Percentiles rank a stretch among this genome's conserved stretches.
Evolutionary conservation across 2,329 filamentous ascomycete species (phyloP).

Genomic region (Passalora sequoiae): DNA sequence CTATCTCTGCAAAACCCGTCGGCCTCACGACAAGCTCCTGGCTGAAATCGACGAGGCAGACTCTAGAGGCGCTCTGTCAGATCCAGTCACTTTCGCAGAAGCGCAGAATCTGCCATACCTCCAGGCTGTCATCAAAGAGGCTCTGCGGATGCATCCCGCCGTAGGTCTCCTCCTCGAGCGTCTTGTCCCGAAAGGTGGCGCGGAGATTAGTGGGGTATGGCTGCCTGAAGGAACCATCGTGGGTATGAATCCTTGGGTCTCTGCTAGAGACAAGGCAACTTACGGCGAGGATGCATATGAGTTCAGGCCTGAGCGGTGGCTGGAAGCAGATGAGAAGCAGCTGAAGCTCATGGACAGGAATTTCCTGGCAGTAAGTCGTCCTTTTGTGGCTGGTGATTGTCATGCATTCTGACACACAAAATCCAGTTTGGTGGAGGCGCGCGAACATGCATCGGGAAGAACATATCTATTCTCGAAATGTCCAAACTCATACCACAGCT

Average conservation of each 20-base stretch:
- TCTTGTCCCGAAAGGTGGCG: slow-evolving; percentile 36
- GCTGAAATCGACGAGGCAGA: slow-evolving; percentile 33
- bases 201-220: slow-evolving; percentile 33
- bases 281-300: slow-evolving; percentile 24
- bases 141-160: slow-evolving; percentile 42
- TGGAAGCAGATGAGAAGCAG: slow-evolving; percentile 12
- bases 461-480: slow-evolving; percentile 29
- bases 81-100: slow-evolving; percentile 30
- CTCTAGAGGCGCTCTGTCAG: slow-evolving; percentile 25
- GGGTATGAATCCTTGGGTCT: slow-evolving; percentile 33
- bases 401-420: not conserved
- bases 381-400: too few species aligned
- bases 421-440: slow-evolving; percentile 19
- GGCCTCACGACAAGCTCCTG: slow-evolving; percentile 30
- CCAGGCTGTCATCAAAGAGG: slow-evolving; percentile 43
- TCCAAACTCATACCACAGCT: slow-evolving; percentile 29
- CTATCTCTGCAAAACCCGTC: slow-evolving; percentile 34
- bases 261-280: slow-evolving; percentile 29
- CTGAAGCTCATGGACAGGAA: slow-evolving; percentile 33
- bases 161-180: slow-evolving; percentile 39
- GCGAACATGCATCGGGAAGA: slow-evolving; percentile 17
- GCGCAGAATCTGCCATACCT: slow-evolving; percentile 39
- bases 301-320: slow-evolving; percentile 21
- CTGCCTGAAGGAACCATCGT: slow-evolving; percentile 31
- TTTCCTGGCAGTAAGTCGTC: slow-evolving; percentile 7